Evolutionary conservation across 192 early-diverging fungal species (phyloP).

Genomic region (Funneliformis geosporum): DNA sequence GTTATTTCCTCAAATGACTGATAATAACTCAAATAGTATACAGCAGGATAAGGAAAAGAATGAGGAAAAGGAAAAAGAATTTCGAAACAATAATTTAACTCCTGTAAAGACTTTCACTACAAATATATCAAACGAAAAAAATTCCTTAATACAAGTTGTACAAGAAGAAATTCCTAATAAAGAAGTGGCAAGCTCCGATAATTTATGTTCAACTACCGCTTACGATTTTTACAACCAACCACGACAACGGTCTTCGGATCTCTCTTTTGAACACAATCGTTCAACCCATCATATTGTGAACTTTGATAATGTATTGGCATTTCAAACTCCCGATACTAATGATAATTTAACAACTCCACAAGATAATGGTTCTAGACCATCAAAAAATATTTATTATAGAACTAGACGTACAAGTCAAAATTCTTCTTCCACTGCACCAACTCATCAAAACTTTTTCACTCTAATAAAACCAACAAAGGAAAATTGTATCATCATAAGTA

Average conservation of each 20-base stretch:
- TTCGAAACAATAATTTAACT: neutral
- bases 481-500: neutral
- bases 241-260: neutral
- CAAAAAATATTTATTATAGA: neutral
- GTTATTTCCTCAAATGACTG: neutral
- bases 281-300: neutral
- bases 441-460: neutral
- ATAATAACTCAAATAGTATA: neutral
- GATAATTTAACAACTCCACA: neutral
- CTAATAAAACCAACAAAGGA: neutral
- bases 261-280: neutral
- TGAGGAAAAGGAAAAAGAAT: neutral
- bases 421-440: neutral
- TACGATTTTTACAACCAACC: neutral
- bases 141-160: neutral
- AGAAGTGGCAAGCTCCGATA: neutral
- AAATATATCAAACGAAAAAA: neutral
- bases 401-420: neutral
- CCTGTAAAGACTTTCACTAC: neutral
- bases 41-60: neutral
- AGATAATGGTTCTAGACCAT: neutral
- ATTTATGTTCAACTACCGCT: neutral
- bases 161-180: neutral
- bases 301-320: neutral
- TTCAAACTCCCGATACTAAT: neutral